Evolutionary conservation across 257 asterid species (phyloP), one percentile per base, ranked within the genome.

Genomic region (Leptodermis oblonga): DNA sequence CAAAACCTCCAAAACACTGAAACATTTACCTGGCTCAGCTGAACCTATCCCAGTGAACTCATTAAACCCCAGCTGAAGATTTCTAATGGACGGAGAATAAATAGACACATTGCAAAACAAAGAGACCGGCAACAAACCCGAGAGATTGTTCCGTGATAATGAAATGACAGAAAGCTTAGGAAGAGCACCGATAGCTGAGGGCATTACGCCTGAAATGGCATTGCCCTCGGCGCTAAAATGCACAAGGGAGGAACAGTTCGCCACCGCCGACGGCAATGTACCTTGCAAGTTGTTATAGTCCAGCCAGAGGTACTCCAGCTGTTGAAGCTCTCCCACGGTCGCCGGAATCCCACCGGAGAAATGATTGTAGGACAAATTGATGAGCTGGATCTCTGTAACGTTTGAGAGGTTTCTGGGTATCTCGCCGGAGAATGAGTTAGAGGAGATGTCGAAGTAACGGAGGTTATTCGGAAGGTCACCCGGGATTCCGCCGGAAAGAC

Each of bases 211-310:
- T 15, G 81, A 67, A 58, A 88, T 81, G 37, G 76, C 72, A 72
- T 88, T 88, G 2, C 92, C 90, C 45, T 81, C 87, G 18, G 92
- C 92, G 71, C 90, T 86, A 26, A 88, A 79, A 69, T 84, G 86
- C 63, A 84, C 83, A 45, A 88, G 85, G 23, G 83, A 77, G 26
- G 92, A 80, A 73, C 96, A 88, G 80, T 88, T 86, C n/a, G 83
- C 90, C 15, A 88, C 65, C 25, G 87, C 85, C 13, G 96, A 84
- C 10, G 96, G 90, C 73, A 88, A 74, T 13, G 90, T 83, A n/a
- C 96, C 92, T 62, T 69, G 68, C 46, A 88, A 79, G 7, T 52
- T 31, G 76, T 88, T 88, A 80, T 78, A 72, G 72, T 82, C 90
- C 15, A 88, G 81, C 92, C 86, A 83, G 5, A 88, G 80, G 67